Percentiles rank a stretch among this genome's conserved stretches.
Conservation (phyloP, 352 stramenopile species). For the Blastocystis hominis region DNA sequence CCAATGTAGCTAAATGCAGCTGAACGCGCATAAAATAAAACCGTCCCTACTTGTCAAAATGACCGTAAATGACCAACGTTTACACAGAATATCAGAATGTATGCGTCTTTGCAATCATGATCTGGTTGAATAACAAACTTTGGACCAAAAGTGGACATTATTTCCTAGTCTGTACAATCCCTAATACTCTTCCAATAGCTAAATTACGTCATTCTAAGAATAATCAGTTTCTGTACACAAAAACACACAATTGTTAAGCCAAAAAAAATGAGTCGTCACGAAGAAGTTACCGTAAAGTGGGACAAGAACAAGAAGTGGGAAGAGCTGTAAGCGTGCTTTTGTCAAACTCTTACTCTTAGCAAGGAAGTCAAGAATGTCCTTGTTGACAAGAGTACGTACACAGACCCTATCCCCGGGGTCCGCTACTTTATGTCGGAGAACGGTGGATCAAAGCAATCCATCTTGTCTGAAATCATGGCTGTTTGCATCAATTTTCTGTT, state of each 20-base stretch:
- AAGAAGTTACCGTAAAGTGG: constrained; percentile 47
- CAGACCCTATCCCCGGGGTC: not conserved
- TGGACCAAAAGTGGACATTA: not conserved
- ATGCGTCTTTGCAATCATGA: not conserved
- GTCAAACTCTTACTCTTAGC: not conserved
- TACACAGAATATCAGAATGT: not conserved
- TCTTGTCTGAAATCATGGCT: not conserved
- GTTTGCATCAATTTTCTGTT: constrained; percentile 24
- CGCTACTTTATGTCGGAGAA: constrained; percentile 50
- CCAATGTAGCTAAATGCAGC: not conserved
- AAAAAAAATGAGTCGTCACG: not conserved
- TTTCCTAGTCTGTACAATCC: not conserved
- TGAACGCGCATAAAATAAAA: not conserved
- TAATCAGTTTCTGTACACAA: not conserved
- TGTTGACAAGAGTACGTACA: not conserved
- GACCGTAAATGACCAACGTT: not conserved
- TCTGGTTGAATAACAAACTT: not conserved
- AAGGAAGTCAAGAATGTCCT: constrained; percentile 15
- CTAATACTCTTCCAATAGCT: not conserved
- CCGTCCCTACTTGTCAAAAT: not conserved
- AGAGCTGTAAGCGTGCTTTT: not conserved
- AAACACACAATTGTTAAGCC: not conserved
- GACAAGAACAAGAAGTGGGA: constrained; percentile 53
- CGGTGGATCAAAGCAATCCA: constrained; percentile 30
- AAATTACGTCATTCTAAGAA: not conserved